These are phyloP conservation scores for Tetradesmus lagerheimii DNA, from an alignment of 139 green algal genomes.

Conservation along the genomic window DNA sequence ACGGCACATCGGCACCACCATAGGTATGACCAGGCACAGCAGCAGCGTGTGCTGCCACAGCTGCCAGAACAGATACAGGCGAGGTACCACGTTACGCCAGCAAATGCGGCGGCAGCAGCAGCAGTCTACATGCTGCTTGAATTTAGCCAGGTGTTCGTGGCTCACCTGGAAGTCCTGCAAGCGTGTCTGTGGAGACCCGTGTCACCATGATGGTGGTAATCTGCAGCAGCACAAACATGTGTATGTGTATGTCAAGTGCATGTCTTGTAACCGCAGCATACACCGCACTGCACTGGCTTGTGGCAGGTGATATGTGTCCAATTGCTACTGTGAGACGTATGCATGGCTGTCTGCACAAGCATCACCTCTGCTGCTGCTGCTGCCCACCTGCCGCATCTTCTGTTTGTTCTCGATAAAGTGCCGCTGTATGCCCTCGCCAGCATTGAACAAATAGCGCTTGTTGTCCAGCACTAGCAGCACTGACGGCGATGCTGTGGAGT, in stretches of 20 bases:
- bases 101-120: neutral
- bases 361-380: neutral
- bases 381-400: slow-evolving; percentile 59
- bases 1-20: neutral
- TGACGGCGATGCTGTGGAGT: slow-evolving; percentile 65
- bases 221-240: neutral
- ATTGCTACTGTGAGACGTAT: neutral
- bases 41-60: too few relatives aligned
- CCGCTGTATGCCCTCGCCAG: slow-evolving; percentile 94
- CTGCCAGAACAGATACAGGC: neutral
- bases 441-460: slow-evolving; percentile 95
- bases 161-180: slow-evolving; percentile 87
- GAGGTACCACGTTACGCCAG: neutral
- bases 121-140: neutral
- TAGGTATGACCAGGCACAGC: too few relatives aligned
- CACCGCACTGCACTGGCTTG: neutral
- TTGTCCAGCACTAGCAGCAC: slow-evolving; percentile 95
- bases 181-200: slow-evolving; percentile 75
- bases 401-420: slow-evolving; percentile 88
- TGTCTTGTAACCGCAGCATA: neutral
- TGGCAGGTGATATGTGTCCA: neutral
- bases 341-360: neutral
- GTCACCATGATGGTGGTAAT: slow-evolving; percentile 59
- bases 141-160: too few relatives aligned
- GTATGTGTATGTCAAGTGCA: neutral